Base-by-base conservation (phyloP, 1,139 yeast species). In the Sugiyamaella sp. region DNA sequence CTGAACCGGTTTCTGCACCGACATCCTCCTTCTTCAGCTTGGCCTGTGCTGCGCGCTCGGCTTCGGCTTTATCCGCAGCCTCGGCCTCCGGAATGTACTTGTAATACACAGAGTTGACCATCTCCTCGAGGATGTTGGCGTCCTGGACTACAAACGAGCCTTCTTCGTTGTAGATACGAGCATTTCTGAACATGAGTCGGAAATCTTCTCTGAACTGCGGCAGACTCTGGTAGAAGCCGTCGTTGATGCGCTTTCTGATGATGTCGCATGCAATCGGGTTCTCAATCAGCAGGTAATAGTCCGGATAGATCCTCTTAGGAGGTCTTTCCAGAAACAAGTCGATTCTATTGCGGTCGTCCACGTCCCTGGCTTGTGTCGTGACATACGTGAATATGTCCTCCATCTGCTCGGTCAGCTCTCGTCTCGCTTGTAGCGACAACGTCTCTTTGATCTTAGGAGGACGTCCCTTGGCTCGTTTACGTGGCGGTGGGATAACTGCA, bases 141-240 rank as follows among this genome's bases (percentile, higher is more conserved):
- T 90, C 97, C 56, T 81, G 79, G 63, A 84, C 88, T 16, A 91
- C 89, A 56, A 85, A 70, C 1, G 96, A 88, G 0, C 95, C 96
- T 67, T 88, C 96, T 65, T 89, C 95, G 65, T 91, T 91, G 68
- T 89, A 91, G n/a, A 81, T 80, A 58, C 85, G 78, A 1, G 97
- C 97, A 71, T 91, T 91, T 55, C 80, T 77, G 69, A 88, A 87
- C 81, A 91, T 87, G 62, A 84, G 77, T 60, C 85, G 85, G 54
- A 89, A 74, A 66, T 89, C 96, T 59, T 80, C 86, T 52, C 84
- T 71, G 56, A 87, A 80, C 60, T 86, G 91, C 35, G 80, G 77
- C 47, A 85, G 70, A 5, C 74, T 70, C 24, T 74, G 73, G 65
- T 89, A 88, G 5, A 79, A 74, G 52, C 72, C 75, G 29, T 77